Base-by-base conservation (phyloP, 164 flowering plant species). In the Chloranthus sessilifolius region DNA sequence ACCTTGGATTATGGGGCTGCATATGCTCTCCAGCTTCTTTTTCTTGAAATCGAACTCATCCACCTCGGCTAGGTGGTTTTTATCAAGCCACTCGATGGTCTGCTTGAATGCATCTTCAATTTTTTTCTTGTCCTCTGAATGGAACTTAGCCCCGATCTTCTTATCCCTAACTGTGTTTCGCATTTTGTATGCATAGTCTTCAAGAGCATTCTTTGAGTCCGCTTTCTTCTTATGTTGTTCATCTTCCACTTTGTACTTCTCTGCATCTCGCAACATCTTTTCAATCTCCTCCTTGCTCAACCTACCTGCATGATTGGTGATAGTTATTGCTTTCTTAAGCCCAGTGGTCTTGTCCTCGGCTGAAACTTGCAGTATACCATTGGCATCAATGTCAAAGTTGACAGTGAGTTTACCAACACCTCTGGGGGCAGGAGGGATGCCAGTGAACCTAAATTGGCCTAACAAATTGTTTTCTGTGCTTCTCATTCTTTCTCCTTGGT, bases 21-120 rank as follows among this genome's bases (percentile, higher is more conserved):
- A 78, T 15, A 74, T 19, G 45, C 72, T 59, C 56, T 72, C 75
- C 30, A 78, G 47, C 47, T 74, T 80, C 63, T 77, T 73, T 76
- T 68, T 56, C 60, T 77, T 74, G 50, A 74, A 76, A 29, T 73
- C 81, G 35, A 76, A 74, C 39, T 76, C 81, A 19, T 76, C 74
- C 1, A 66, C 66, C 36, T 76, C 81, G 0, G 74, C 81, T 10
- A 73, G 56, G 47, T 77, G 78, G 64, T 77, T 74, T 31, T 59
- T 30, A 11, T 73, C 74, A 6, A 77, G 59, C 82, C 82, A 74
- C 34, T 71, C 73, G 42, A 77, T 66, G 2, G 78, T 63, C 46
- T 65, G 47, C 5, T 77, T 76, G 39, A 77, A 62, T 0, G 73
- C 72, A 50, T 77, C 77, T 55, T 77, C 82, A 4, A 77, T 66